phyloP scores from a whole-genome alignment of 2,329 filamentous ascomycete species.

The Aspergillus fumigatus region DNA sequence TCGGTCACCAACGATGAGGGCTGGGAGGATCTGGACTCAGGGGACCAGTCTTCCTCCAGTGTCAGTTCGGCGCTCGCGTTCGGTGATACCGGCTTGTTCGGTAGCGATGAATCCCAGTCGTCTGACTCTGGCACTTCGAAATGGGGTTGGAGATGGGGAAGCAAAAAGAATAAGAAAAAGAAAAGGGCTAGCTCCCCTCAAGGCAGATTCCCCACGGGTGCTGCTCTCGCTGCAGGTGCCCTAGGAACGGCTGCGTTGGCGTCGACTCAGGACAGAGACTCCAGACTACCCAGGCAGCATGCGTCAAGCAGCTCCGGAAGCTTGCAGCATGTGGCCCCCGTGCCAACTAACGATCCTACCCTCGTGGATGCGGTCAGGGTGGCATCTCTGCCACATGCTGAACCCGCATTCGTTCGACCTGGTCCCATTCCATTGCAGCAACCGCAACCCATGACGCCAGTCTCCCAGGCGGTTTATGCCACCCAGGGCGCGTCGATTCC shows the following conservation, averaged over 20 bases:
- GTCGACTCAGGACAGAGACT: conserved; percentile 30
- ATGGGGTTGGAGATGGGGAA: conserved; percentile 60
- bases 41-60: conserved; percentile 50
- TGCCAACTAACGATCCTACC: conserved; percentile 61
- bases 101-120: conserved; percentile 50
- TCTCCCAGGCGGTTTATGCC: conserved; percentile 64
- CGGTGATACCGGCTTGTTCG: conserved; percentile 44
- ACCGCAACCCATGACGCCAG: conserved; percentile 71
- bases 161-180: conserved; percentile 40
- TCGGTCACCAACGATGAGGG: conserved; percentile 43
- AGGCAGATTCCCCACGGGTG: conserved; percentile 22
- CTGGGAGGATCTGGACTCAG: conserved; percentile 58
- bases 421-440: conserved; percentile 71
- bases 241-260: conserved; percentile 41
- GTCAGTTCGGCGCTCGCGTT: conserved; percentile 58
- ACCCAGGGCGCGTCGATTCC: conserved; percentile 38
- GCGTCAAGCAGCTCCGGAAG: conserved; percentile 41
- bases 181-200: conserved; percentile 16
- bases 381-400: conserved; percentile 19
- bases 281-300: conserved; percentile 16
- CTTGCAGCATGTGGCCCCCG: conserved; percentile 59
- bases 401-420: conserved; percentile 43
- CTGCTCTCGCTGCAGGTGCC: conserved; percentile 39
- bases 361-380: conserved; percentile 53
- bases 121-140: conserved; percentile 54